These are phyloP conservation scores for Jacaranda mimosifolia DNA, from an alignment of 257 asterid genomes.

Conservation along the genomic window DNA sequence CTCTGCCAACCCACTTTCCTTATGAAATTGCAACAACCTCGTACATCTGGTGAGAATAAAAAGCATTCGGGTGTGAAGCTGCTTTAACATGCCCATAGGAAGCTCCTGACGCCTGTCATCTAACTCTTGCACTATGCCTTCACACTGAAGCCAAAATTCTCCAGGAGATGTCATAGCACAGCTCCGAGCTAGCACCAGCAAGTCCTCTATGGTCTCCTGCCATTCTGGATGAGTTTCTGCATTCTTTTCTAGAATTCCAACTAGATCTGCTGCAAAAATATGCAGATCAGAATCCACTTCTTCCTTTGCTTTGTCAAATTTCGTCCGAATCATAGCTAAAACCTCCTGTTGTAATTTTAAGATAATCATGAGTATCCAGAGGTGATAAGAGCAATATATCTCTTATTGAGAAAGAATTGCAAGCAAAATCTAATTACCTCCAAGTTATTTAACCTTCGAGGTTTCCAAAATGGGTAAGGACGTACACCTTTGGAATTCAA, in stretches of 20 bases:
- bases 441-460: conserved; percentile 85
- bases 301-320: conserved; percentile 98
- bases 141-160: conserved; percentile 99
- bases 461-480: conserved; percentile 98
- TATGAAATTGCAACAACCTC: conserved; percentile 92
- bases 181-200: conserved; percentile 88
- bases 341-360: conserved; percentile 72
- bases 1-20: conserved; percentile 94
- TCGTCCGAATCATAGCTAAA: conserved; percentile 83
- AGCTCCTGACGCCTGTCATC: conserved; percentile 99
- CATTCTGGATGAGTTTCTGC: conserved; percentile 92
- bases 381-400: conserved; percentile 34
- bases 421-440: conserved; percentile 65
- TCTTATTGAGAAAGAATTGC: conserved; percentile 26
- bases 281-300: conserved; percentile 98
- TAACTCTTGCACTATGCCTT: conserved; percentile 97
- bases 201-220: conserved; percentile 98
- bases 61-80: conserved; percentile 98
- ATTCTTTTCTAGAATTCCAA: conserved; percentile 91
- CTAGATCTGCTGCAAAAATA: conserved; percentile 92
- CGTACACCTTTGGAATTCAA: conserved; percentile 97
- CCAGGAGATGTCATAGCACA: conserved; percentile 97
- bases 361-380: conserved; percentile 38
- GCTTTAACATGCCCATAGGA: conserved; percentile 87
- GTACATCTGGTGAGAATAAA: conserved; percentile 99